Conservation (phyloP, 768 basidiomycete species). For the Hypholoma fasciculare region DNA sequence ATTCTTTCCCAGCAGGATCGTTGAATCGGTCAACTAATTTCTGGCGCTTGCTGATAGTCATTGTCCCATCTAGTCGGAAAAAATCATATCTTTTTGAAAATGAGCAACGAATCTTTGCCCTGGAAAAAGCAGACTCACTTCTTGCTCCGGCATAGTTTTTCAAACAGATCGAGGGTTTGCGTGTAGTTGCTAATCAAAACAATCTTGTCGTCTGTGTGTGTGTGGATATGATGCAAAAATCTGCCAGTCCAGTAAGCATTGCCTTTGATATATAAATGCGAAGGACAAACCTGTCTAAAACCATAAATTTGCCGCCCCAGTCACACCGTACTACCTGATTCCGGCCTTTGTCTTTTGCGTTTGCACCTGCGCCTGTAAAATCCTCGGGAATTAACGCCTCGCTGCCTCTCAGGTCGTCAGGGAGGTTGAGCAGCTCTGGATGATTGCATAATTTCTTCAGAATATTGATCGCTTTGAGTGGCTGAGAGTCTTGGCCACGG, state of each 20-base stretch:
- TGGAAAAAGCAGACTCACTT: conserved; percentile 51
- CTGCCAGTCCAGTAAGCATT: conserved; percentile 35
- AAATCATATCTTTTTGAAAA: conserved; percentile 68
- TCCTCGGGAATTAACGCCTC: conserved; percentile 81
- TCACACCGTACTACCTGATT: conserved; percentile 66
- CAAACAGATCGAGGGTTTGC: conserved; percentile 91
- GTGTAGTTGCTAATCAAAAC: conserved; percentile 97
- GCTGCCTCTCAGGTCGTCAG: conserved; percentile 80
- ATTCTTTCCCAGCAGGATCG: conserved; percentile 89
- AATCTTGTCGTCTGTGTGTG: conserved; percentile 89
- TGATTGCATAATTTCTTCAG: conserved; percentile 96
- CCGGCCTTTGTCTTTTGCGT: conserved; percentile 39
- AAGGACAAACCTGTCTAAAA: conserved; percentile 76
- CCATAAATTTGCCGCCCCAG: conserved; percentile 91
- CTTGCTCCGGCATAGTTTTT: conserved; percentile 82
- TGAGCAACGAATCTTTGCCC: conserved; percentile 2
- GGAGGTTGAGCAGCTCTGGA: conserved; percentile 85
- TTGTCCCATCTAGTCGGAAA: conserved; percentile 93
- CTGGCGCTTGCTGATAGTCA: conserved; percentile 89
- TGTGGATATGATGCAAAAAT: conserved; percentile 81
- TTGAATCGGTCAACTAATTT: conserved; percentile 98
- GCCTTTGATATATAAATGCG: background rate
- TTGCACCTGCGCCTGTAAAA: conserved; percentile 60
- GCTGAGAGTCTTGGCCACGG: conserved; percentile 85
- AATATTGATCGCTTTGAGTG: conserved; percentile 94